Percentiles rank a stretch among this genome's conserved stretches.
These are phyloP conservation scores for Austroboletus rostrupii DNA, from an alignment of 1,284 basidiomycete species.

Conservation along the genomic window DNA sequence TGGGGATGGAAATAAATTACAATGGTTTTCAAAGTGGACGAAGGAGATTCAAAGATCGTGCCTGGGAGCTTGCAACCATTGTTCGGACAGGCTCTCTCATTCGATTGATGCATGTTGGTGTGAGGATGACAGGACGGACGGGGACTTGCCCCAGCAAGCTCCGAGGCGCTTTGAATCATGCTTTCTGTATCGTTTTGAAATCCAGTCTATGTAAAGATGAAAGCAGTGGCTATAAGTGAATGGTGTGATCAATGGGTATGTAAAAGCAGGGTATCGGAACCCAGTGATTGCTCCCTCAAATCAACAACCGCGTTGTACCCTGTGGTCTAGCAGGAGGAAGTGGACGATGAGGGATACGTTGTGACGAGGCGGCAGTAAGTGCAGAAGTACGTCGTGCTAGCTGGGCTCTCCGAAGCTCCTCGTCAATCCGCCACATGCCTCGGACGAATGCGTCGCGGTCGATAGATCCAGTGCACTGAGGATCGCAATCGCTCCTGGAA, in stretches of 20 bases:
- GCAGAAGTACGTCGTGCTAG: slow-evolving; percentile 37
- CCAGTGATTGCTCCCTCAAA: slow-evolving; percentile 5
- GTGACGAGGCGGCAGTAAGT: slow-evolving; percentile 32
- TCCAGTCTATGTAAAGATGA: neutral
- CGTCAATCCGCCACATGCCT: slow-evolving; percentile 84
- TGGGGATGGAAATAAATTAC: slow-evolving; percentile 16
- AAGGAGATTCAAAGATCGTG: no score
- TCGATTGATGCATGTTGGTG: no score
- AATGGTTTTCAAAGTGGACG: no score
- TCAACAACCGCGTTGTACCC: slow-evolving; percentile 12
- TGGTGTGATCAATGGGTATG: slow-evolving; percentile 16
- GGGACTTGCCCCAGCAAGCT: no score
- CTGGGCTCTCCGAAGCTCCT: slow-evolving; percentile 66
- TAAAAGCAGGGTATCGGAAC: slow-evolving; percentile 15
- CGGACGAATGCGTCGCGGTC: slow-evolving; percentile 63
- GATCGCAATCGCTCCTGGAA: slow-evolving; percentile 62
- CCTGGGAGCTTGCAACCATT: no score
- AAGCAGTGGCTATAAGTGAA: neutral
- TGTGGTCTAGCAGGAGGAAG: slow-evolving; percentile 19
- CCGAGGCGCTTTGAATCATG: no score
- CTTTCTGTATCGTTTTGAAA: no score
- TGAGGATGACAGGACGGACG: no score
- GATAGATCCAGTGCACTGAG: slow-evolving; percentile 49
- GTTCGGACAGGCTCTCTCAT: no score
- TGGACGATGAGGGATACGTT: slow-evolving; percentile 33